Conservation (phyloP, 345 rosid species). For the Adansonia digitata region DNA sequence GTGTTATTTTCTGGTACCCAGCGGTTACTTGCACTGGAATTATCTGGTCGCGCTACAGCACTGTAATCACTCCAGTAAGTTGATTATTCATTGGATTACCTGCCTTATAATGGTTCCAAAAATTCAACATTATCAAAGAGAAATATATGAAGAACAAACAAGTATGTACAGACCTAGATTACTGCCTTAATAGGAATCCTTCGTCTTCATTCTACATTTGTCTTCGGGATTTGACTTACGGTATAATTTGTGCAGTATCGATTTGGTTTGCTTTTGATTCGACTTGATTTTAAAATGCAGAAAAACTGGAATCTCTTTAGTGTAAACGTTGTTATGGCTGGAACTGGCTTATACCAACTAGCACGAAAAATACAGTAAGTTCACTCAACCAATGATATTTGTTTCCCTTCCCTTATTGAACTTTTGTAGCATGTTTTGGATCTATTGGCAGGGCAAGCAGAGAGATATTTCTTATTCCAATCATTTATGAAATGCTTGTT, state of each 20-base stretch:
- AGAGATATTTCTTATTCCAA: background rate
- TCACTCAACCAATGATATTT: background rate
- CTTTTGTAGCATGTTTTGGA: background rate
- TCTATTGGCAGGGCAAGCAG: background rate
- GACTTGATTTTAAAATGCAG: conserved; percentile 35
- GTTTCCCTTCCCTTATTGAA: background rate
- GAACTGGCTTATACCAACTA: conserved; percentile 81
- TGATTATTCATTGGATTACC: background rate
- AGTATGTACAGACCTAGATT: background rate
- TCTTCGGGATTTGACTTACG: background rate
- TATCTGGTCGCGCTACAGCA: conserved; percentile 16
- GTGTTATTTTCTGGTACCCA: conserved; percentile 4
- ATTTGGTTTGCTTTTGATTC: conserved; percentile 5
- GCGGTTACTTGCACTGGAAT: conserved; percentile 13
- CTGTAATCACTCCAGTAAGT: conserved; percentile 82
- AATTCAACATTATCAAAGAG: background rate
- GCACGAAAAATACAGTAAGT: conserved; percentile 72
- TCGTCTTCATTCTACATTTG: background rate
- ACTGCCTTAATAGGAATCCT: background rate
- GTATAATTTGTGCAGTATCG: background rate
- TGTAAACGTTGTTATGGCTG: conserved; percentile 80
- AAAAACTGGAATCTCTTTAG: conserved; percentile 95
- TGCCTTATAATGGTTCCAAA: background rate
- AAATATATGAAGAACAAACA: background rate
- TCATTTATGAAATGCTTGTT: background rate